Evolutionary conservation across 1,139 yeast species (phyloP).

Genomic region (Suhomyces bokatorum): DNA sequence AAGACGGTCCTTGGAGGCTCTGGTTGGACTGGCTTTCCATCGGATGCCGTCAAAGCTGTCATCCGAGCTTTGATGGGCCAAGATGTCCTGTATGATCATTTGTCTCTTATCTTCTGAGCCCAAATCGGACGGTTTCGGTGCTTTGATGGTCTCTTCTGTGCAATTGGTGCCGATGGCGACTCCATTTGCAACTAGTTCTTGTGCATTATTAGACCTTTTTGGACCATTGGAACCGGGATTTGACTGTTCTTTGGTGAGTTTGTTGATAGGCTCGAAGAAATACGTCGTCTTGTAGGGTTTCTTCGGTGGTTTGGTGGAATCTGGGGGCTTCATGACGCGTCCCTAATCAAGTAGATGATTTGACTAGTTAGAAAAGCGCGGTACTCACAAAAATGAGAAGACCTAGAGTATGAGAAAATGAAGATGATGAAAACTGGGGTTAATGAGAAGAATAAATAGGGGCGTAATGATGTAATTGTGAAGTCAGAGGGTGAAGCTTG

Average conservation of each 20-base stretch:
- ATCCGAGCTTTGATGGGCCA: slow-evolving; percentile 40
- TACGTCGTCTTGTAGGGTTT: slow-evolving; percentile 34
- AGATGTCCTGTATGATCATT: slow-evolving; percentile 4
- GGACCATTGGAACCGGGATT: neutral
- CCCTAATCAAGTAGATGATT: neutral
- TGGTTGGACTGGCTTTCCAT: slow-evolving; percentile 41
- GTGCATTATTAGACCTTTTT: neutral
- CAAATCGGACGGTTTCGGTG: neutral
- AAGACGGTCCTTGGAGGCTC: slow-evolving; percentile 9
- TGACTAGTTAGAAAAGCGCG: neutral
- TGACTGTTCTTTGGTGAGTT: slow-evolving; percentile 17
- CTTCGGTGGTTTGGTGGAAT: slow-evolving; percentile 17
- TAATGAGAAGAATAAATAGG: too few species aligned
- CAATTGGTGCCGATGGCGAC: neutral
- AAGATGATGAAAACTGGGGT: too few species aligned
- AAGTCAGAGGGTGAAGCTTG: too few species aligned
- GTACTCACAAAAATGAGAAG: neutral
- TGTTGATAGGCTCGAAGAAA: slow-evolving; percentile 40
- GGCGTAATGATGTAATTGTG: too few species aligned
- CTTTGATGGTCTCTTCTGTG: neutral
- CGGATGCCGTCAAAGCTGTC: slow-evolving; percentile 49
- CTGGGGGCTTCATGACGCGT: slow-evolving; percentile 11
- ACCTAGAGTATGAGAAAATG: too few species aligned
- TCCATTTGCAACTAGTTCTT: neutral
- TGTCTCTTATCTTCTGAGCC: slow-evolving; percentile 7